Evolutionary conservation across 306 rosid genomes (phyloP).

Genomic region (Myrica gale): DNA sequence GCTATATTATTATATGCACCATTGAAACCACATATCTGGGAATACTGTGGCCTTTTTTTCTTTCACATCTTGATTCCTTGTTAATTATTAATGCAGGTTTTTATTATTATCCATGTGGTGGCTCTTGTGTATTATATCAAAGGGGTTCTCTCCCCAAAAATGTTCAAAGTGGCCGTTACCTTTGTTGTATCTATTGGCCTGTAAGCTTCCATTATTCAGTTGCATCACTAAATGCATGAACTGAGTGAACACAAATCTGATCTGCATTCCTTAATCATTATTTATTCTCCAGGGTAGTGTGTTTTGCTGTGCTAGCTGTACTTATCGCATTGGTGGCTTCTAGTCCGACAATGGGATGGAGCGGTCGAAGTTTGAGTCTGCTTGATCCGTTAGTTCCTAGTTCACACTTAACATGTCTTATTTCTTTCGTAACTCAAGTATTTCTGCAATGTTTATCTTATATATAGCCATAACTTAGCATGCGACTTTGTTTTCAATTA

Average conservation of each 20-base stretch:
- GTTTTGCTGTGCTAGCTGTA: constrained; percentile 69
- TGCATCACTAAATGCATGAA: constrained; percentile 15
- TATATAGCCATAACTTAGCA: background rate
- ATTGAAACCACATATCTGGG: background rate
- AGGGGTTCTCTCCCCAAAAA: constrained; percentile 82
- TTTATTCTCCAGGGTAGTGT: constrained; percentile 65
- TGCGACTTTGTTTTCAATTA: constrained; percentile 15
- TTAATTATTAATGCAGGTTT: constrained; percentile 63
- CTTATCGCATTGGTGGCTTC: constrained; percentile 92
- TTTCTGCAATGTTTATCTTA: constrained; percentile 4
- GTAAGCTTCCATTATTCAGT: constrained; percentile 52
- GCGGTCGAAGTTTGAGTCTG: constrained; percentile 96
- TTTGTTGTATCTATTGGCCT: constrained; percentile 81
- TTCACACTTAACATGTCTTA: constrained; percentile 11
- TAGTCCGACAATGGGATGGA: constrained; percentile 99
- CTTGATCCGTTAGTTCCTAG: constrained; percentile 80
- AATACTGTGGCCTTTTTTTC: constrained; percentile 11
- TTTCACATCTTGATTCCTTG: constrained; percentile 26
- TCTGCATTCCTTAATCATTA: constrained; percentile 25
- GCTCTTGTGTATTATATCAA: constrained; percentile 93
- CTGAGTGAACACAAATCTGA: constrained; percentile 25
- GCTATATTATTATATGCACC: background rate
- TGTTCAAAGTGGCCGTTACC: constrained; percentile 90
- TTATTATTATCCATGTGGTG: constrained; percentile 88
- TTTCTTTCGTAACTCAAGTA: constrained; percentile 25